Evolutionary conservation across 2,329 filamentous ascomycete species (phyloP), one percentile per base, ranked within the genome.

Genomic region (Cladosporium austrohemisphaericum): DNA sequence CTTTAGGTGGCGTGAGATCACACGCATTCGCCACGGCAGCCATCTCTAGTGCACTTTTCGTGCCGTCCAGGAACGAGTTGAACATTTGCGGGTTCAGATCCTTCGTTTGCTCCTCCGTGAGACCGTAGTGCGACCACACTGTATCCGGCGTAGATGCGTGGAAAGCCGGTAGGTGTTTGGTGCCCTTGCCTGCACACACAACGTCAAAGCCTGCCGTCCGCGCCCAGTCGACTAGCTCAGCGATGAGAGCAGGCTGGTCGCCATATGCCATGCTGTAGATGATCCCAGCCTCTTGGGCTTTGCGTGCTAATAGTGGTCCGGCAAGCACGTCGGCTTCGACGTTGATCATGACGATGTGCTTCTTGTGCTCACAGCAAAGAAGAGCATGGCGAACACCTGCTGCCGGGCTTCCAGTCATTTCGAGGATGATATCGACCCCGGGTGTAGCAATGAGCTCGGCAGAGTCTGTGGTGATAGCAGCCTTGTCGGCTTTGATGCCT

Each of bases 11-110:
- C 7, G 57, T 65, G 18, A 75, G 59, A 51, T 69, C 66, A 54
- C 71, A 74, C 11, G 69, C 70, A 48, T 75, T 75, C 4, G 72
- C 67, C 0, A 75, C 72, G 10, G 72, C 72, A 4, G 72, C 70
- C 72, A 75, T 75, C 56, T 75, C 71, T 4, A 75, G 58, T 1
- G 71, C 70, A 1, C 66, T 70, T 55, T 75, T 75, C 5, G 72
- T 75, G n/a, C 72, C 72, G 49, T 75, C 71, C 2, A 75, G 60
- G 60, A 74, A 75, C 0, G 68, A 71, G 55, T 75, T 75, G 66
- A 75, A 75, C 69, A 75, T 75, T 38, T 74, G 71, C 4, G 69
- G 67, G 54, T 74, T 75, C 58, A 74, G 71, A 52, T 74, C 70
- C 3, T 65, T 69, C 0, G 60, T 65, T 57, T 75, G 72, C 55